Evolutionary conservation across 345 rosid genomes (phyloP), one percentile per base, ranked within the genome.

Genomic region (Lepidium aucheri): DNA sequence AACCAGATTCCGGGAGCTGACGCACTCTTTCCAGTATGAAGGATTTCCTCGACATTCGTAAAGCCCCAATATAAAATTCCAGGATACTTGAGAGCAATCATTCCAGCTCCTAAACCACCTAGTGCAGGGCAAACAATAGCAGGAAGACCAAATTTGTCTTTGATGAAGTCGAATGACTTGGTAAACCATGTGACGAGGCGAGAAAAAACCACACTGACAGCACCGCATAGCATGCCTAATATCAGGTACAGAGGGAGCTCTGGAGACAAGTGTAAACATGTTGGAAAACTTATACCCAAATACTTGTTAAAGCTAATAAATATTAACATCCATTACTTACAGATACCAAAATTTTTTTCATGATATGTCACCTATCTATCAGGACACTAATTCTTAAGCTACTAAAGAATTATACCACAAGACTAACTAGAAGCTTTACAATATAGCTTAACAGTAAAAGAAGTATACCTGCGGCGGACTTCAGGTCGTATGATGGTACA

Each of bases 1-100:
- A 94, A 77, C 96, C 95, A 86, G 68, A 90, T 88, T 78, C 99
- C 99, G 54, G 99, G 97, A 79, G 97, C 99, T 62, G 95, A 86
- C 40, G 97, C 97, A 69, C 78, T 85, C 75, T 94, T 94, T 62
- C 98, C 98, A 61, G 98, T 90, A 81, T 84, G 98, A 57, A 93
- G 74, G 66, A 93, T 93, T 70, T 93, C 98, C 78, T 93, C 96
- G 47, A 93, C 98, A 79, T 93, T 93, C 53, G 97, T 93, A 79
- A 93, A 93, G 53, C 98, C 98, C 98, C 98, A 90, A 63, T 90
- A 90, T 52, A 93, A 77, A 70, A 93, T 83, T 79, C 98, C 98
- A 41, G 98, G 98, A 80, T 93, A 93, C 73, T 81, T 93, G 36
- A 93, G 96, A 69, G 98, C 98, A 75, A 93, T 90, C 40, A 93